Evolutionary conservation across 495 filamentous ascomycete genomes (phyloP), one percentile per base, ranked within the genome.

Genomic region (Echria macrotheca): DNA sequence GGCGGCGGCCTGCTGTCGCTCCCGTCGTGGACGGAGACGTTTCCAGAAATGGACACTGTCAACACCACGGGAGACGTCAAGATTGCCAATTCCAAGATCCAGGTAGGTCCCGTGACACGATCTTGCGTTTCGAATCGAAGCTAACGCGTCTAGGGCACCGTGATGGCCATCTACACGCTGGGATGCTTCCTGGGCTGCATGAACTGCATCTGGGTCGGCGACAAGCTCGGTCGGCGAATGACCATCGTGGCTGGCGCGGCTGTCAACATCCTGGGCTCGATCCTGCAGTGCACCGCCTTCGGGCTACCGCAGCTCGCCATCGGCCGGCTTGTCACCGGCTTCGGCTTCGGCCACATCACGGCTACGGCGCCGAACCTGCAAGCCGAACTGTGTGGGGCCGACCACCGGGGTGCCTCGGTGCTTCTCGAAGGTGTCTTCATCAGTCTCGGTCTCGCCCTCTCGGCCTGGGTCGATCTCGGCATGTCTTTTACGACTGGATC

Each of bases 371-470:
- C 80, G 15, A 69, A 78, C 7, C 83, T 75, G 77, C 77, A 83
- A 48, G 71, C 72, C 7, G 83, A 87, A 60, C 83, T 79, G 56
- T 79, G 77, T 46, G 82, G 80, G 55, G 75, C 81, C 11, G 78
- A 83, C 49, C 69, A 74, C 37, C 74, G 80, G 50, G 83, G 84
- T 8, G 75, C 80, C 49, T 64, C 84, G 56, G 79, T 85, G 54
- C 83, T 85, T 81, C 77, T 86, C 40, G 80, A 84, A 60, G 66
- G 69, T 31, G 82, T 79, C 14, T 71, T 84, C 69, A 82, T 84
- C 50, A 82, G 81, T 18, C 74, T 72, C 22, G 83, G 83, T 47
- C 75, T 85, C 40, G 76, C 74, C 26, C 69, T 84, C 54, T 73
- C 71, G 55, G 82, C 85, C 65, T 86, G 82, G 81, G 69, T 86